Percentiles rank a stretch among this genome's conserved stretches.
Evolutionary conservation across 192 early-diverging fungal species (phyloP).

Genomic region (Gryganskiella cystojenkinii): DNA sequence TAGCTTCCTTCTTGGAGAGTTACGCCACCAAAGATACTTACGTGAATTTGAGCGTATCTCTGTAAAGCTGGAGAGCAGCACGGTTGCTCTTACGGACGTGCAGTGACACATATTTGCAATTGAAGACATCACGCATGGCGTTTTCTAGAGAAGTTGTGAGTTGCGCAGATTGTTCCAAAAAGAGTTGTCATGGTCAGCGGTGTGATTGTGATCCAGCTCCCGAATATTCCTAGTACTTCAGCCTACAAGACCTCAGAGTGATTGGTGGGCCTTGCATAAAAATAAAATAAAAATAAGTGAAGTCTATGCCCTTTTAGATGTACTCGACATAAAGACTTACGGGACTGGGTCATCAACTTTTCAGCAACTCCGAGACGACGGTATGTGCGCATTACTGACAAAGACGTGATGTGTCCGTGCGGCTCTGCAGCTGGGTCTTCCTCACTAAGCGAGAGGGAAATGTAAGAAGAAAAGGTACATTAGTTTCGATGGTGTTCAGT

Average conservation of each 20-base stretch:
- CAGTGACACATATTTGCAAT: constrained; percentile 88
- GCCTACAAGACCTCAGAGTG: no score
- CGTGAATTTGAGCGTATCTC: constrained; percentile 92
- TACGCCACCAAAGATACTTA: no score
- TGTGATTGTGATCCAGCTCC: no score
- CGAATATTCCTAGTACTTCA: no score
- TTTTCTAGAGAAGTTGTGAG: constrained; percentile 36
- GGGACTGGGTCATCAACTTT: constrained; percentile 94
- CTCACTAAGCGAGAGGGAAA: constrained; percentile 70
- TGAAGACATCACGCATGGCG: constrained; percentile 91
- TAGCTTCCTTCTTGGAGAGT: no score
- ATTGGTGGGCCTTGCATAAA: no score
- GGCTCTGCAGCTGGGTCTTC: constrained; percentile 77
- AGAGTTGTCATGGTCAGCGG: background rate
- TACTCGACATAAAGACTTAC: constrained; percentile 69
- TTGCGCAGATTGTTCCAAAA: background rate
- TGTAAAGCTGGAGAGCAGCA: constrained; percentile 93
- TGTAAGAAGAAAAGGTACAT: constrained; percentile 13
- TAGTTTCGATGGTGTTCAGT: no score
- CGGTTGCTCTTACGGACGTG: constrained; percentile 95
- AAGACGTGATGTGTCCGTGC: constrained; percentile 97
- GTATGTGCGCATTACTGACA: constrained; percentile 97
- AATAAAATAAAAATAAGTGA: no score
- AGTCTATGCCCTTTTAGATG: no score
- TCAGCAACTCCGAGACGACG: constrained; percentile 96